Percentiles rank a stretch among this genome's conserved stretches.
Conservation (phyloP, 192 early-diverging fungal species). For the Entomortierella beljakovae region DNA sequence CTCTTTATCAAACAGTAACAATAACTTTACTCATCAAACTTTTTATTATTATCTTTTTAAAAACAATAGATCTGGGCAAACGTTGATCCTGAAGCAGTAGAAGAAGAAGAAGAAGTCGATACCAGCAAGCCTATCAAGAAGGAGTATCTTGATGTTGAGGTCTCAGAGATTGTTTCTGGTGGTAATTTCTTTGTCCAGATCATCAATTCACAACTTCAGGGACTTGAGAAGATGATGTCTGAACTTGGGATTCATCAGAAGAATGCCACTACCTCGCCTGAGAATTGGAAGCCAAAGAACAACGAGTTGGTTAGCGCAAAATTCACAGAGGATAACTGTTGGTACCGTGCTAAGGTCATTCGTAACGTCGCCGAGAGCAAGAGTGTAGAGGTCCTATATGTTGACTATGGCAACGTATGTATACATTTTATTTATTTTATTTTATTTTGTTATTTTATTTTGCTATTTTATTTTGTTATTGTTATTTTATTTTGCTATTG, state of each 20-base stretch:
- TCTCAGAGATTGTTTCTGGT: conserved; percentile 73
- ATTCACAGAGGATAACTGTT: conserved; percentile 89
- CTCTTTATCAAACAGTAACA: neutral
- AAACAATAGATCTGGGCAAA: conserved; percentile 62
- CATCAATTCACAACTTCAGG: conserved; percentile 64
- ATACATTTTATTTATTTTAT: no score
- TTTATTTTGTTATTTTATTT: no score
- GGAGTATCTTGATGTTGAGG: conserved; percentile 82
- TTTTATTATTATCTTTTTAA: neutral
- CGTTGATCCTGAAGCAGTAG: conserved; percentile 52
- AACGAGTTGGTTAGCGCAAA: conserved; percentile 83
- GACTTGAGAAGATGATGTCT: conserved; percentile 87
- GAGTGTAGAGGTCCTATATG: conserved; percentile 82
- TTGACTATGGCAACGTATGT: conserved; percentile 94
- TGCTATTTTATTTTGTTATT: no score
- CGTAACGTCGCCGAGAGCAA: conserved; percentile 67
- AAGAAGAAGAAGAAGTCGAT: conserved; percentile 62
- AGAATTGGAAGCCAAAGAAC: conserved; percentile 67
- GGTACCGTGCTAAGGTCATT: conserved; percentile 86
- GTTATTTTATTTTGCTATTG: no score
- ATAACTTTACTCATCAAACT: neutral
- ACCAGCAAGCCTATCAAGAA: conserved; percentile 60
- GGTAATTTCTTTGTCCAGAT: conserved; percentile 75
- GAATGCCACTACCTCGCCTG: conserved; percentile 32
- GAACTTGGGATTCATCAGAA: conserved; percentile 78